phyloP scores from a whole-genome alignment of 2,329 filamentous ascomycete species.

The Sporothrix mexicana region DNA sequence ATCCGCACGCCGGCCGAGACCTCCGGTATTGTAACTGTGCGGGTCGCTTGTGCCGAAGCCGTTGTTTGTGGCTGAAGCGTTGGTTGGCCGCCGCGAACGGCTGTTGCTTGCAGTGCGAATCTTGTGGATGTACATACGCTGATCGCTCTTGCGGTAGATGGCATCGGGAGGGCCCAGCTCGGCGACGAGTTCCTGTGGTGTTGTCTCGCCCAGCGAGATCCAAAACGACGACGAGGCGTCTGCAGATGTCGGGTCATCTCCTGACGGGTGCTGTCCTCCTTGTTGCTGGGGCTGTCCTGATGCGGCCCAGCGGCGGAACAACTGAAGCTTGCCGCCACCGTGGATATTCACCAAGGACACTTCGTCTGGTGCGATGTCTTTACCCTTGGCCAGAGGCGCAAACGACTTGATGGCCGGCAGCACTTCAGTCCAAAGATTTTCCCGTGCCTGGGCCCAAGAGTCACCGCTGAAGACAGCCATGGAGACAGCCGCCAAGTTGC shows the following conservation, averaged over 20 bases:
- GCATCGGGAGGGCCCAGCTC: conserved; percentile 93
- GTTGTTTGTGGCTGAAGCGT: conserved; percentile 44
- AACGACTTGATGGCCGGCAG: conserved; percentile 77
- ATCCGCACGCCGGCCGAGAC: conserved; percentile 47
- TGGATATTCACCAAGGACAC: conserved; percentile 79
- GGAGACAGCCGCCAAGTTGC: conserved; percentile 75
- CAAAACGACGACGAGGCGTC: conserved; percentile 53
- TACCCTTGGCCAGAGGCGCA: conserved; percentile 70
- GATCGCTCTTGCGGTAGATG: conserved; percentile 90
- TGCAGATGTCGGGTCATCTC: not conserved
- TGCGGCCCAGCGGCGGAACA: conserved; percentile 71
- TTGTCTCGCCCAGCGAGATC: conserved; percentile 83
- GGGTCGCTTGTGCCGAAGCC: conserved; percentile 37
- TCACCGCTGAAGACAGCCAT: conserved; percentile 92
- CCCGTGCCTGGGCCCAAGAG: conserved; percentile 86
- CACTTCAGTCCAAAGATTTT: conserved; percentile 74
- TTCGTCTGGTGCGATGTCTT: conserved; percentile 85
- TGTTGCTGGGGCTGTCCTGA: not conserved
- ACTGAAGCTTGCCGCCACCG: conserved; percentile 77
- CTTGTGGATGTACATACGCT: conserved; percentile 85
- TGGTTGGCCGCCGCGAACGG: conserved; percentile 50
- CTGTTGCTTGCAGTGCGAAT: conserved; percentile 60
- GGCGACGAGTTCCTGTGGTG: conserved; percentile 86
- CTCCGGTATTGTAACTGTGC: conserved; percentile 8
- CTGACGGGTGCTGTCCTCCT: not conserved